Evolutionary conservation across 2,329 filamentous ascomycete species (phyloP), one percentile per base, ranked within the genome.

Genomic region (Paecilomyces fulvus): DNA sequence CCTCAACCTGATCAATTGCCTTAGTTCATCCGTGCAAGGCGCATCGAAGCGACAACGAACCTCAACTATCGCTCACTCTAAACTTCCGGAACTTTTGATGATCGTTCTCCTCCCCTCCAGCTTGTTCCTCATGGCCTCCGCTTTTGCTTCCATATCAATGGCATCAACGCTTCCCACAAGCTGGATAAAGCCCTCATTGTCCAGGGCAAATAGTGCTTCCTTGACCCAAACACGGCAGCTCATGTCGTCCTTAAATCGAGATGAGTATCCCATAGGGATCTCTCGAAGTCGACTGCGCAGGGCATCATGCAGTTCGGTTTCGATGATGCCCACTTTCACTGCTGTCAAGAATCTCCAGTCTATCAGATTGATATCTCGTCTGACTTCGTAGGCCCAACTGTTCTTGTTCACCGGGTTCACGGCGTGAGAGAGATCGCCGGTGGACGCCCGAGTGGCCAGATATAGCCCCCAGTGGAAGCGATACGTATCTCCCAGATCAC

Each of bases 381-480:
- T 59, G 49, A 51, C 53, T 49, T 61, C 58, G 56, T 60, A 63
- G 46, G 56, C 53, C 62, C 62, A 66, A 1, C n/a, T 43, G 25
- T 54, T 52, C 8, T 56, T 52, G 7, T 52, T 53, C 5, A 28
- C 20, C 3, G 62, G 55, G 50, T 62, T 60, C 25, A 60, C 60
- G 20, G 65, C 53, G 37, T 65, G 61, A 56, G 62, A 66, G 10
- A 60, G 14, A 21, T 33, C 57, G 2, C 63, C 65, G 8, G 48
- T 50, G 5, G 21, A 52, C 3, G 48, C 7, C 12, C 50, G 55
- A 12, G 30, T 59, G 10, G 63, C 58, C 12, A 67, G 60, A 43
- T 64, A 67, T 3, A 68, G 43, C 17, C 58, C 57, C 65, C 64
- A 68, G 49, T 65, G 60, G 31, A 67, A 66, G 6, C 23, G 49